Conservation (phyloP, 805 yeast species). For the Saturnispora gosingensis region DNA sequence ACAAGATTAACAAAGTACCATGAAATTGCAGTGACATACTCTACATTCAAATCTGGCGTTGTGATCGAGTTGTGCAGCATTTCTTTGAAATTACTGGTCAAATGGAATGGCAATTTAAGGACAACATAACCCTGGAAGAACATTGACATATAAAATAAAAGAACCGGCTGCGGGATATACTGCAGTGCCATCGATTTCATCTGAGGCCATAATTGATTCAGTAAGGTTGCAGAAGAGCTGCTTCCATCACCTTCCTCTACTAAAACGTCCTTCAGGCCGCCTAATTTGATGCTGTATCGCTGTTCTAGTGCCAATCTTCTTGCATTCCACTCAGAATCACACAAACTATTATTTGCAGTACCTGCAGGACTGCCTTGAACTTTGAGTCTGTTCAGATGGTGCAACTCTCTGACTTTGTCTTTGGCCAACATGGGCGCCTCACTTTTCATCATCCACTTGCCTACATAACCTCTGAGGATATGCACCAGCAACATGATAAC, state of each 20-base stretch:
- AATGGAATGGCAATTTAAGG: slow-evolving; percentile 84
- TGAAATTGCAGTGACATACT: slow-evolving; percentile 89
- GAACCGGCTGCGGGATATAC: slow-evolving; percentile 83
- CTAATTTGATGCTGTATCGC: slow-evolving; percentile 2
- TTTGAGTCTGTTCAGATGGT: slow-evolving; percentile 43
- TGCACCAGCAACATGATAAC: slow-evolving; percentile 86
- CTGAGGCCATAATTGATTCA: slow-evolving; percentile 68
- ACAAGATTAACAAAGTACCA: slow-evolving; percentile 90
- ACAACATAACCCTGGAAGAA: slow-evolving; percentile 88
- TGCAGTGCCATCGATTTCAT: slow-evolving; percentile 75
- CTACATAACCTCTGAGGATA: slow-evolving; percentile 58
- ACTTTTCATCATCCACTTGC: slow-evolving; percentile 40
- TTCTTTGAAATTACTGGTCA: slow-evolving; percentile 80
- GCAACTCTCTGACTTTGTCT: slow-evolving; percentile 49
- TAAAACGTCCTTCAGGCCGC: slow-evolving; percentile 3
- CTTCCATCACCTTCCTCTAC: slow-evolving; percentile 28
- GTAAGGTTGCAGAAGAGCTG: slow-evolving; percentile 42
- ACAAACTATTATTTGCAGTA: slow-evolving; percentile 1
- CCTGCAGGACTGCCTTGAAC: neutral
- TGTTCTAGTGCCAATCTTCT: slow-evolving; percentile 1
- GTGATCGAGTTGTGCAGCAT: slow-evolving; percentile 85
- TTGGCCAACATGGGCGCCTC: slow-evolving; percentile 45
- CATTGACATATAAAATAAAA: slow-evolving; percentile 94
- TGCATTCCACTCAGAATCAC: slow-evolving; percentile 11
- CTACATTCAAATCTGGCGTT: slow-evolving; percentile 76